Evolutionary conservation across 495 filamentous ascomycete genomes (phyloP), one percentile per base, ranked within the genome.

Genomic region (Penicillium cinerascens): DNA sequence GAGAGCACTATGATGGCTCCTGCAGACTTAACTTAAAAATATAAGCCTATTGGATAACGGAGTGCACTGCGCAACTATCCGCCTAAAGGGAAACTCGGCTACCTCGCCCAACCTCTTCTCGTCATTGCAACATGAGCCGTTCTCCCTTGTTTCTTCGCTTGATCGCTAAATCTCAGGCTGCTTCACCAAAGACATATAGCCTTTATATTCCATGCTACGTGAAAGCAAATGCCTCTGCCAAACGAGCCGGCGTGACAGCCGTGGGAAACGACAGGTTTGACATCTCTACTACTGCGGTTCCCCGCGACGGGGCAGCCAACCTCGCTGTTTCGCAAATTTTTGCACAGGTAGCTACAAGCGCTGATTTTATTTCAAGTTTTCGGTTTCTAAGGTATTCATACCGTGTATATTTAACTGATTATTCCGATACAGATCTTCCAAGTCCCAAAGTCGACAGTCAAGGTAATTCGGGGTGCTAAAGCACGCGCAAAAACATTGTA

Each of bases 291-390:
- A 63, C 84, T 3, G 85, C 82, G 0, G 82, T 76, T 42, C 78
- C 85, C 9, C 73, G 79, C 33, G 82, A 87, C 20, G 84, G 85
- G 2, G 82, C 85, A 63, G 82, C 85, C 4, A 89, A 89, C 56
- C 74, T 76, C 48, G 83, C 85, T 13, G 83, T 87, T 7, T 72
- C 82, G 51, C 75, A 81, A 47, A 66, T 87, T 6, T 67, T 89
- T 36, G 84, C 85, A 49, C 72, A 83, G 72, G 84, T 87, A 61
- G 48, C 68, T 47, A 20, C 41, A 9, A 10, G 26, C 21, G 10
- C 41, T 36, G n/a, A 13, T 35, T 17, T 22, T n/a, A n/a, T n/a
- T n/a, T n/a, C n/a, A n/a, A n/a, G n/a, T n/a, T n/a, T 21, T 46
- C 1, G 3, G 21, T 17, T 20, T 39, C 11, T 6, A 7, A 13